A percentile compares a stretch with the other conserved stretches of the same genome.
phyloP scores from a whole-genome alignment of 805 yeast genomes.

The Spathaspora passalidarum region DNA sequence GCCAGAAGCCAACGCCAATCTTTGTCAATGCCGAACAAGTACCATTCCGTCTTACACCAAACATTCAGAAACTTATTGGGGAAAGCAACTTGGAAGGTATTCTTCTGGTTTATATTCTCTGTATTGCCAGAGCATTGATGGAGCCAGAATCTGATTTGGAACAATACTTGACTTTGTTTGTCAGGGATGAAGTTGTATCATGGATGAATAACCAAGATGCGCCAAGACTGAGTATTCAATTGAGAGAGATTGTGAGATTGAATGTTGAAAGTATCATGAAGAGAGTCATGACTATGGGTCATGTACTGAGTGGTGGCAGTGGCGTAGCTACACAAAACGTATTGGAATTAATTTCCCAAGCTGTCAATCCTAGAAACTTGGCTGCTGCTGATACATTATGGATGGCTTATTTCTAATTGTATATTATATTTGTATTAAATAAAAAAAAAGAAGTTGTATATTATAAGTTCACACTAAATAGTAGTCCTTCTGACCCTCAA shows the following conservation, averaged over 20 bases:
- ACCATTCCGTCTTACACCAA: slow-evolving; percentile 95
- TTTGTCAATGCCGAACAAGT: slow-evolving; percentile 91
- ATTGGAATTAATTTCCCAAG: slow-evolving; percentile 86
- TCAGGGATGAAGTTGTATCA: slow-evolving; percentile 90
- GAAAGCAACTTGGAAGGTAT: slow-evolving; percentile 93
- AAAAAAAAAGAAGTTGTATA: background rate
- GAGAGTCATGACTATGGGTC: slow-evolving; percentile 70
- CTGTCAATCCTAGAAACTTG: slow-evolving; percentile 90
- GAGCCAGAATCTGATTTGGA: slow-evolving; percentile 92
- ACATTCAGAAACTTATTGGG: slow-evolving; percentile 89
- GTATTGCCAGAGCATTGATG: slow-evolving; percentile 81
- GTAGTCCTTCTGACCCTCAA: background rate
- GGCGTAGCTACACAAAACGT: slow-evolving; percentile 85
- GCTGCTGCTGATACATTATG: slow-evolving; percentile 90
- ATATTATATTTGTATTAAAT: background rate
- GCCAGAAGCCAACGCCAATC: slow-evolving; percentile 66
- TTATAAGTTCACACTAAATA: slow-evolving; percentile 2
- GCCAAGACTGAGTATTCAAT: slow-evolving; percentile 62
- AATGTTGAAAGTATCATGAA: slow-evolving; percentile 84
- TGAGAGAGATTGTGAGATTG: slow-evolving; percentile 80
- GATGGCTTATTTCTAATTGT: slow-evolving; percentile 81
- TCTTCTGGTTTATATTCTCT: slow-evolving; percentile 76
- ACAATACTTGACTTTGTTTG: slow-evolving; percentile 88
- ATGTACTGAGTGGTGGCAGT: slow-evolving; percentile 60
- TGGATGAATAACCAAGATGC: slow-evolving; percentile 89